phyloP scores from a whole-genome alignment of 768 basidiomycete species.

The Suillus americanus region DNA sequence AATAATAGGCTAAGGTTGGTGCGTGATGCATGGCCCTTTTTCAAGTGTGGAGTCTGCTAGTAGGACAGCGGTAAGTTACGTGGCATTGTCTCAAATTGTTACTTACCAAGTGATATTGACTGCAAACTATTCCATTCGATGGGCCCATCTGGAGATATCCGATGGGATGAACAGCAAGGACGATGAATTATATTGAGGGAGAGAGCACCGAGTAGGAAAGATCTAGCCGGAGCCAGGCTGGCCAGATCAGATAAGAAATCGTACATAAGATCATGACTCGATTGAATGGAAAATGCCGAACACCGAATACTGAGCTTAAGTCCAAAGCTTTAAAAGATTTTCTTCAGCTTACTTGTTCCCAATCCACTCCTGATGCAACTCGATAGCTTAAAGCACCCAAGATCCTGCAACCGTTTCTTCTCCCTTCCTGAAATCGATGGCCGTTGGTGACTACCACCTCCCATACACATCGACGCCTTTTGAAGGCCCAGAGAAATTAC shows the following conservation, averaged over 20 bases:
- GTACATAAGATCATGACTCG: background rate
- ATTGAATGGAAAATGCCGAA: background rate
- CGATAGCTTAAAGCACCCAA: conserved; percentile 46
- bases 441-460: conserved; percentile 19
- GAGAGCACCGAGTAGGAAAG: background rate
- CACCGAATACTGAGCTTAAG: background rate
- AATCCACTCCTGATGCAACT: conserved; percentile 22
- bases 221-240: background rate
- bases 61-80: background rate
- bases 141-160: background rate
- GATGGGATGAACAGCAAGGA: background rate
- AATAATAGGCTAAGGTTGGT: background rate
- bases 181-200: background rate
- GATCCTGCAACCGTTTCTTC: conserved; percentile 4
- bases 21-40: background rate
- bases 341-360: background rate
- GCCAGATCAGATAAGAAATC: background rate
- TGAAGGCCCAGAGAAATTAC: conserved; percentile 92
- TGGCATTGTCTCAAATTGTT: background rate
- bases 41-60: background rate
- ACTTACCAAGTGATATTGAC: background rate
- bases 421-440: conserved; percentile 19
- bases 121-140: background rate
- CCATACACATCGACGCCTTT: conserved; percentile 55
- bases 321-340: conserved; percentile 2